These are phyloP conservation scores for Trichoderma sp. DNA, from an alignment of 2,329 filamentous ascomycete species.

Conservation along the genomic window DNA sequence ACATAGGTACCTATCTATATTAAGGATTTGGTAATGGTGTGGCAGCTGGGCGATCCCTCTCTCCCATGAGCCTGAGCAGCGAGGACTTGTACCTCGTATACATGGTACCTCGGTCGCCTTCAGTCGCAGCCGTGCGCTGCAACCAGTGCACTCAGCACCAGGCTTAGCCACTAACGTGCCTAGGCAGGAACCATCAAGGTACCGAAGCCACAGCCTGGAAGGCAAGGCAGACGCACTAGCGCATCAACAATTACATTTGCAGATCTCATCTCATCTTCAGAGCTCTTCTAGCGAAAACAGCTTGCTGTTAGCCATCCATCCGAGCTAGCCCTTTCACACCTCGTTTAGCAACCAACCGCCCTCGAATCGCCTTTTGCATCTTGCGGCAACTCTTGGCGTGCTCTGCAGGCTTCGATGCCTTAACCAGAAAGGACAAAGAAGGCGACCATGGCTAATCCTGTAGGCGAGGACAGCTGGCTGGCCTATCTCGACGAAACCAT, in stretches of 20 bases:
- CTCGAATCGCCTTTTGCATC: not conserved
- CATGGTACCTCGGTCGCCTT: not conserved
- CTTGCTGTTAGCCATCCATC: slow-evolving; percentile 12
- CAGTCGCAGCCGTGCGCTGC: not conserved
- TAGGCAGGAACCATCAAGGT: not conserved
- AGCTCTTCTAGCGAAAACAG: not conserved
- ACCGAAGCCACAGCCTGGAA: not conserved
- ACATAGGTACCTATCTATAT: too few species aligned
- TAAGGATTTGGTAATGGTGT: not conserved
- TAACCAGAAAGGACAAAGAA: slow-evolving; percentile 30
- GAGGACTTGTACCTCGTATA: too few species aligned
- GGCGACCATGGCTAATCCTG: slow-evolving; percentile 56
- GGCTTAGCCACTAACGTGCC: not conserved
- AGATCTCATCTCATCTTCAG: slow-evolving; percentile 15
- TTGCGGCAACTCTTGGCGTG: not conserved
- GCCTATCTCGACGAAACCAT: slow-evolving; percentile 76
- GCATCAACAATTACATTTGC: slow-evolving; percentile 2
- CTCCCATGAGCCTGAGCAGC: too few species aligned
- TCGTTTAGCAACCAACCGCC: not conserved
- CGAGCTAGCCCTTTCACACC: not conserved
- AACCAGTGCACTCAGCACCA: not conserved
- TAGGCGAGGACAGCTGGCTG: slow-evolving; percentile 78
- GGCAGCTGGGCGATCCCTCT: not conserved
- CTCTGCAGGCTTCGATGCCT: slow-evolving; percentile 35
- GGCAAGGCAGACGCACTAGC: not conserved